Conservation (phyloP, 768 basidiomycete genomes). For the Boletus sp. region DNA sequence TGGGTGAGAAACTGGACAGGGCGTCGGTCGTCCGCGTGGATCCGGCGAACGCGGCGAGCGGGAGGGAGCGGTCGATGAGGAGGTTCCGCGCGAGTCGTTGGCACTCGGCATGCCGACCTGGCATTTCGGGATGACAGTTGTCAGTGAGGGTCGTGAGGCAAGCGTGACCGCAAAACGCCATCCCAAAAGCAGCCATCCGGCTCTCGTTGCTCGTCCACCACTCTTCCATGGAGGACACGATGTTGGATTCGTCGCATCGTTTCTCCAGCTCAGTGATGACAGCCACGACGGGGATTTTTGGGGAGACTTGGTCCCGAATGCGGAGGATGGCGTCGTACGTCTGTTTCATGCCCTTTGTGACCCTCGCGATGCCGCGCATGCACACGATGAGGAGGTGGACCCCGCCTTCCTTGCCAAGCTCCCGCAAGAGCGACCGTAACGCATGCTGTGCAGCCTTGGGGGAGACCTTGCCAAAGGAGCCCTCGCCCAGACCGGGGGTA, state of each 20-base stretch:
- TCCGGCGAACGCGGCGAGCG: neutral
- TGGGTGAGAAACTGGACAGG: slow-evolving; percentile 12
- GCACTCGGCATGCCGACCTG: slow-evolving; percentile 15
- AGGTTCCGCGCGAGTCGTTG: slow-evolving; percentile 21
- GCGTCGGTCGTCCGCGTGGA: neutral
- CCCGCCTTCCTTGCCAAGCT: slow-evolving; percentile 20
- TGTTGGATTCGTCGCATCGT: slow-evolving; percentile 5
- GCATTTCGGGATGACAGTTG: slow-evolving; percentile 15
- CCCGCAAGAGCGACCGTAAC: slow-evolving; percentile 15
- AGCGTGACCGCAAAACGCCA: slow-evolving; percentile 19
- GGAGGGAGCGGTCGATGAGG: slow-evolving; percentile 20
- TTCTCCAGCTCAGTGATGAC: slow-evolving; percentile 27
- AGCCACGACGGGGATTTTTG: slow-evolving; percentile 21
- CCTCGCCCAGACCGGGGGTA: slow-evolving; percentile 23
- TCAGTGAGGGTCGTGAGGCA: slow-evolving; percentile 25
- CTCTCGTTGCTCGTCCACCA: slow-evolving; percentile 19
- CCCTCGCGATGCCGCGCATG: slow-evolving; percentile 18
- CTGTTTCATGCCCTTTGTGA: slow-evolving; percentile 23
- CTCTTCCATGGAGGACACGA: slow-evolving; percentile 21
- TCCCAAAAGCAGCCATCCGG: neutral
- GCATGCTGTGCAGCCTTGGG: slow-evolving; percentile 20
- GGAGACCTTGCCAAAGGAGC: slow-evolving; percentile 22
- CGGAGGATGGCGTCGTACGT: slow-evolving; percentile 16
- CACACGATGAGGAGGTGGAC: slow-evolving; percentile 26
- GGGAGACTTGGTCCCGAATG: slow-evolving; percentile 21